phyloP scores from a whole-genome alignment of 768 basidiomycete genomes.

The Rhizopogon vinicolor region DNA sequence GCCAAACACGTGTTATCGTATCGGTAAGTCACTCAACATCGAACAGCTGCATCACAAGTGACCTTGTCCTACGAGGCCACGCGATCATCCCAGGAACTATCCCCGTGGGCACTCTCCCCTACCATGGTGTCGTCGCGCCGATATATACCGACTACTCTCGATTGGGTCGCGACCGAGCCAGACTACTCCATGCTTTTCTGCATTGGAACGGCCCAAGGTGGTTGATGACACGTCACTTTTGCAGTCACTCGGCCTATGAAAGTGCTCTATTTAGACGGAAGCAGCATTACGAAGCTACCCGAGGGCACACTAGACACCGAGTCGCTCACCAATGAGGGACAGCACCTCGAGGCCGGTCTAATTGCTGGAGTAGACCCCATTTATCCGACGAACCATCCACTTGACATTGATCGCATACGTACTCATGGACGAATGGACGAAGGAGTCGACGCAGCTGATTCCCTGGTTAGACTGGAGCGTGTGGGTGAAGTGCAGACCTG shows the following conservation, averaged over 20 bases:
- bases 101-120: too few relatives aligned
- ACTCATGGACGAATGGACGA: too few relatives aligned
- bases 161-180: conserved; percentile 30
- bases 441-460: too few relatives aligned
- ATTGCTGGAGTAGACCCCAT: too few relatives aligned
- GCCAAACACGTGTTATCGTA: conserved; percentile 41
- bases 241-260: conserved; percentile 19
- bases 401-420: too few relatives aligned
- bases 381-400: too few relatives aligned
- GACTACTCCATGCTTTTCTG: conserved; percentile 36
- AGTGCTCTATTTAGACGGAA: conserved; percentile 31
- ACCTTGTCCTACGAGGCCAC: background rate
- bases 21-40: conserved; percentile 25
- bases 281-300: conserved; percentile 18
- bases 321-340: conserved; percentile 12
- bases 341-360: conserved; percentile 12
- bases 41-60: too few relatives aligned
- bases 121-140: conserved; percentile 1
- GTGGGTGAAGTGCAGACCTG: too few relatives aligned
- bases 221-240: too few relatives aligned
- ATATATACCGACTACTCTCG: conserved; percentile 21
- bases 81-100: conserved; percentile 1
- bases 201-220: background rate
- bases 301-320: conserved; percentile 20
- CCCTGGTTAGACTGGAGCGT: too few relatives aligned